Percentiles rank a stretch among this genome's conserved stretches.
Conservation (phyloP, 139 green algal species). For the Chlamydomonas sp. region DNA sequence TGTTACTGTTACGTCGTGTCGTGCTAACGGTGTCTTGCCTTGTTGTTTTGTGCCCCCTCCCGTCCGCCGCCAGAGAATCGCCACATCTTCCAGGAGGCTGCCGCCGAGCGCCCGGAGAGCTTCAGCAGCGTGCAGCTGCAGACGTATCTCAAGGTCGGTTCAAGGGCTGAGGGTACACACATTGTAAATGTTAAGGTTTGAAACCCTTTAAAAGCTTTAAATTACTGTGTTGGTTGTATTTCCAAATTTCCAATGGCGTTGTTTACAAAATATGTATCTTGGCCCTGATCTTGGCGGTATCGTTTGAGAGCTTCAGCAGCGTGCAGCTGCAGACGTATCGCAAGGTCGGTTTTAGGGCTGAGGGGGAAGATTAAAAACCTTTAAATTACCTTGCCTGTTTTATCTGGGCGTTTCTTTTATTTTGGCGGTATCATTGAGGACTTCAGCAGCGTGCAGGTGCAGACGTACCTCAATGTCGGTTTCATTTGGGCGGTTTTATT, state of each 20-base stretch:
- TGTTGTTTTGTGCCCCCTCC: too few species aligned
- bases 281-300: too few species aligned
- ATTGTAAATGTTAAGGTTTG: too few species aligned
- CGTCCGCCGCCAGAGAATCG: constrained; percentile 45
- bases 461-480: constrained; percentile 66
- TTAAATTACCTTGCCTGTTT: too few species aligned
- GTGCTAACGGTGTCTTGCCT: too few species aligned
- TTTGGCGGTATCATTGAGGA: too few species aligned
- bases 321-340: constrained; percentile 78
- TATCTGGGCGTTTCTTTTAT: too few species aligned
- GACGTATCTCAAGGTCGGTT: constrained; percentile 65
- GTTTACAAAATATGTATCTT: neutral
- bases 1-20: too few species aligned
- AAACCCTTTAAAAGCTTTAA: constrained; percentile 7
- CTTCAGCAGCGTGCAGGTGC: constrained; percentile 63
- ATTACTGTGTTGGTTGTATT: too few species aligned
- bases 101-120: constrained; percentile 25
- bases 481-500: too few species aligned
- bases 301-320: constrained; percentile 42
- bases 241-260: too few species aligned
- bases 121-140: constrained; percentile 65
- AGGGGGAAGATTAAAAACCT: neutral
- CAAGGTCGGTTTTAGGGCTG: constrained; percentile 27
- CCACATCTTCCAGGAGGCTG: constrained; percentile 52
- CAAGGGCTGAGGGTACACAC: neutral